Evolutionary conservation across 2,329 filamentous ascomycete genomes (phyloP).

Genomic region (Tolypocladium ophioglossoides): DNA sequence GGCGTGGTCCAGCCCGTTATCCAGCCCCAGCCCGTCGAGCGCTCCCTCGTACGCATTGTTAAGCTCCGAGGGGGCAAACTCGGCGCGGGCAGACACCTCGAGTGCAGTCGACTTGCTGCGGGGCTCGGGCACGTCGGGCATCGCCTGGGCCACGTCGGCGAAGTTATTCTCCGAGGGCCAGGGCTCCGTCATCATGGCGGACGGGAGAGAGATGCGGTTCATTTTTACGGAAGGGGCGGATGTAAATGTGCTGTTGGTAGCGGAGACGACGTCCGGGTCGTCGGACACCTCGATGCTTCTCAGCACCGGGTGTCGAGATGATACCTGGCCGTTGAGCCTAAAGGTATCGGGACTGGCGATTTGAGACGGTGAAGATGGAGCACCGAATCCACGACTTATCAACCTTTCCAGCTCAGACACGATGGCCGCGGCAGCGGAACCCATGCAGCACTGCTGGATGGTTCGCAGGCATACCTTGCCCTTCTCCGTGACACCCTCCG

Average conservation of each 20-base stretch:
- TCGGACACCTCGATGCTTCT: constrained; percentile 14
- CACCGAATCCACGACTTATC: constrained; percentile 31
- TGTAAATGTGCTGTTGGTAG: constrained; percentile 2
- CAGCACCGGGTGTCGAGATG: constrained; percentile 10
- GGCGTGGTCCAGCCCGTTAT: constrained; percentile 29
- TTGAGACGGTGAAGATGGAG: constrained; percentile 6
- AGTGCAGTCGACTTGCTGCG: constrained; percentile 6
- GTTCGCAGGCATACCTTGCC: constrained; percentile 40
- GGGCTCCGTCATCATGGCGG: constrained; percentile 4
- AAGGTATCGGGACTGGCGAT: constrained; percentile 10
- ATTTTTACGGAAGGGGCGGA: constrained; percentile 10
- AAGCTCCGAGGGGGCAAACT: constrained; percentile 29
- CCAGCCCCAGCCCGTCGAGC: constrained; percentile 34
- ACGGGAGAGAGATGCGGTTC: constrained; percentile 7
- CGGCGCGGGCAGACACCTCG: constrained; percentile 7
- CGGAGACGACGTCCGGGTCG: constrained; percentile 14
- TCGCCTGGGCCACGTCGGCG: background rate
- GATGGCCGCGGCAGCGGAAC: constrained; percentile 37
- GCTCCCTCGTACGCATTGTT: constrained; percentile 41
- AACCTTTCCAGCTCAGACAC: constrained; percentile 39
- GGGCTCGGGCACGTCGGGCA: background rate
- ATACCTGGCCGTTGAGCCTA: background rate
- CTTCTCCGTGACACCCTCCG: constrained; percentile 37
- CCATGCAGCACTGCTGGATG: constrained; percentile 38
- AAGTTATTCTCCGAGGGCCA: background rate